phyloP scores from a whole-genome alignment of 768 basidiomycete species.

The Termitomyces sp. region DNA sequence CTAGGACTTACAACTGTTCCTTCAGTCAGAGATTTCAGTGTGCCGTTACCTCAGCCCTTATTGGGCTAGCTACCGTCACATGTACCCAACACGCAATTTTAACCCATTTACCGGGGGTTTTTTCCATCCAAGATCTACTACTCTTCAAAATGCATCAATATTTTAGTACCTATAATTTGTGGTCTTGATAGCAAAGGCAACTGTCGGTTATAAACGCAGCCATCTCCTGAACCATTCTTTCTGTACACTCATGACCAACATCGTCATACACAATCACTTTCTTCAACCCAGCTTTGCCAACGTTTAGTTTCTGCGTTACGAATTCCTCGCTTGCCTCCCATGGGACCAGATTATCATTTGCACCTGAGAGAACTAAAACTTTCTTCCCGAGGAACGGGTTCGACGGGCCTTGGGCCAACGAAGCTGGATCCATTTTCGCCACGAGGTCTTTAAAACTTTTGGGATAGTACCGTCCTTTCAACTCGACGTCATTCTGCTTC shows the following conservation, averaged over 20 bases:
- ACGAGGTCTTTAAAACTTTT: constrained; percentile 43
- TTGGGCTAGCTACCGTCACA: too few relatives aligned
- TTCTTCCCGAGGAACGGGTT: constrained; percentile 71
- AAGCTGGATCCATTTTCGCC: constrained; percentile 41
- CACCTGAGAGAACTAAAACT: constrained; percentile 68
- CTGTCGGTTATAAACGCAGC: constrained; percentile 26
- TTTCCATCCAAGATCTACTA: too few relatives aligned
- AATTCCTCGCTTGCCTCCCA: constrained; percentile 52
- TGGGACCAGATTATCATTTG: constrained; percentile 60
- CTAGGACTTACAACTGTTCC: too few relatives aligned
- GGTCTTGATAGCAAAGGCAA: constrained; percentile 8
- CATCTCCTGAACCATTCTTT: constrained; percentile 49
- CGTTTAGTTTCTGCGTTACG: constrained; percentile 42
- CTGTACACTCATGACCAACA: constrained; percentile 59
- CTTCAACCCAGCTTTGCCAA: constrained; percentile 49
- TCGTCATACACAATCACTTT: constrained; percentile 46
- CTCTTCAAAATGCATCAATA: not conserved
- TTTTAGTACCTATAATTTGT: not conserved
- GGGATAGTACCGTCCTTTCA: constrained; percentile 54
- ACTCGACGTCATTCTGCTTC: constrained; percentile 28
- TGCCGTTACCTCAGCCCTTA: too few relatives aligned
- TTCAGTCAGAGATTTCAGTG: too few relatives aligned
- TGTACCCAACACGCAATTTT: too few relatives aligned
- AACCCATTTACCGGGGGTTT: too few relatives aligned
- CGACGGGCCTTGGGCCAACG: constrained; percentile 24